Evolutionary conservation across 2,329 filamentous ascomycete genomes (phyloP).

Genomic region (Leptographium galeiforme): DNA sequence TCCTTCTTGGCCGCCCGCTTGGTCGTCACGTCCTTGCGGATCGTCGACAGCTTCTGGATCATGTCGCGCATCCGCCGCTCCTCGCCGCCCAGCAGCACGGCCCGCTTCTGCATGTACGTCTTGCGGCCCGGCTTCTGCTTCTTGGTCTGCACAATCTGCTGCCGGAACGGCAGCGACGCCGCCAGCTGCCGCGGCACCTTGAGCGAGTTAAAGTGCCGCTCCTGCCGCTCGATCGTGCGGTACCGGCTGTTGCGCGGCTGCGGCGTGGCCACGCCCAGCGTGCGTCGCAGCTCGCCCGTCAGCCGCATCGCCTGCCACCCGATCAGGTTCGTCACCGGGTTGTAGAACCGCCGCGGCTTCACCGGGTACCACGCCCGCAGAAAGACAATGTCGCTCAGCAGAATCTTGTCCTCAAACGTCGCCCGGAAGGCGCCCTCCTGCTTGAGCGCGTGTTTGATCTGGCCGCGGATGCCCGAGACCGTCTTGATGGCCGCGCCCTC

Average conservation of each 20-base stretch:
- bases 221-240: conserved; percentile 50
- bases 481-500: conserved; percentile 93
- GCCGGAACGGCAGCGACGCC: conserved; percentile 79
- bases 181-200: conserved; percentile 68
- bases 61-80: conserved; percentile 80
- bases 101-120: conserved; percentile 92
- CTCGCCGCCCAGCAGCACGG: conserved; percentile 75
- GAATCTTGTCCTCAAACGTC: conserved; percentile 96
- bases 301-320: conserved; percentile 91
- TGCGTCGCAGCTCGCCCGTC: conserved; percentile 79
- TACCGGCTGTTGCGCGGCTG: conserved; percentile 77
- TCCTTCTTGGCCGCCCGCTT: conserved; percentile 80
- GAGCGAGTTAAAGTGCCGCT: conserved; percentile 66
- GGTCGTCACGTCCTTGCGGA: conserved; percentile 80
- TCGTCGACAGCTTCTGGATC: conserved; percentile 83
- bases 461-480: conserved; percentile 85
- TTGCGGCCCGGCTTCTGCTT: conserved; percentile 66
- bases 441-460: conserved; percentile 94
- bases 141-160: conserved; percentile 72
- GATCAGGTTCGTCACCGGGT: conserved; percentile 84
- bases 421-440: conserved; percentile 93
- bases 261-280: conserved; percentile 62
- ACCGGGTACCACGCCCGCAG: conserved; percentile 93
- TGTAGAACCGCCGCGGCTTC: conserved; percentile 92
- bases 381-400: conserved; percentile 95